Evolutionary conservation across 108 stramenopile genomes (phyloP).

Genomic region (Heterococcus sp.): DNA sequence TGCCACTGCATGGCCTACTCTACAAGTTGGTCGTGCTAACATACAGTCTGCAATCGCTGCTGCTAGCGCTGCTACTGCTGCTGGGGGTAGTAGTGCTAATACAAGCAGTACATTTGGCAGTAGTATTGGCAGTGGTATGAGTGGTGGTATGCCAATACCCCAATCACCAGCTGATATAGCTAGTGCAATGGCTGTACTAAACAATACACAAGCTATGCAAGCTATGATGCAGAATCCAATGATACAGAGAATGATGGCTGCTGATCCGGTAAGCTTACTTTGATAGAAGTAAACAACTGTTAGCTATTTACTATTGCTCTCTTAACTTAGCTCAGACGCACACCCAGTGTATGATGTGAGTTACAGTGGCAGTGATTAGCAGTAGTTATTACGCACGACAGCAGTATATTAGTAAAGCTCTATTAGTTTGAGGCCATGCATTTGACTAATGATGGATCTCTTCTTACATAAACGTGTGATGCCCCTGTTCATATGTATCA

Average conservation of each 20-base stretch:
- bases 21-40: not conserved
- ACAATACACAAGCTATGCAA: conserved; percentile 3
- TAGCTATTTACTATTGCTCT: not conserved
- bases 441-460: not conserved
- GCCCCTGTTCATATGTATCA: not conserved
- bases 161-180: not conserved
- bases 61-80: not conserved
- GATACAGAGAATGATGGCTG: conserved; percentile 14
- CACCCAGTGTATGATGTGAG: not conserved
- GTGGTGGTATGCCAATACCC: not conserved
- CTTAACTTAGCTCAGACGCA: not conserved
- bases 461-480: not conserved
- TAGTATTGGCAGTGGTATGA: not conserved
- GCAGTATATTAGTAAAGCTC: not conserved
- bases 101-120: not conserved
- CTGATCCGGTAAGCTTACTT: conserved; percentile 10
- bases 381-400: not conserved
- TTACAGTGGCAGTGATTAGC: not conserved
- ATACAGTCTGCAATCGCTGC: not conserved
- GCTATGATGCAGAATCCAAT: conserved; percentile 17
- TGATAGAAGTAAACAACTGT: conserved; percentile 11
- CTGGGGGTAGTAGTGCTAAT: conserved; percentile 1
- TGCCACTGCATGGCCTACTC: conserved; percentile 16
- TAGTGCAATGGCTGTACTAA: not conserved
- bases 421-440: not conserved